A percentile compares a stretch with the other conserved stretches of the same genome.
These are phyloP conservation scores for Herpotrichia juniperi DNA, from an alignment of 2,329 filamentous ascomycete species.

Conservation along the genomic window DNA sequence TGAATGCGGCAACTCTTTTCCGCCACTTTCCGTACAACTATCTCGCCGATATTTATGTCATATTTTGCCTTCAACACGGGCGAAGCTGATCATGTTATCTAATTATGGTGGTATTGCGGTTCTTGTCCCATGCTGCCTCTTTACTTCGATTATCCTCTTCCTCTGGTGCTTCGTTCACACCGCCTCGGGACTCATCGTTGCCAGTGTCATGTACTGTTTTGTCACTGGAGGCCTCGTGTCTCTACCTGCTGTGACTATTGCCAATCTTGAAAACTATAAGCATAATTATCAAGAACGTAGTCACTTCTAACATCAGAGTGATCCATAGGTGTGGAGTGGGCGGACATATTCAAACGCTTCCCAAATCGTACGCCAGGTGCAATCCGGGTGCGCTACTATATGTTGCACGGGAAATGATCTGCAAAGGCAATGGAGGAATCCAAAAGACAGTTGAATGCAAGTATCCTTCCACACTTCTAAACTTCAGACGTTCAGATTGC, in stretches of 20 bases:
- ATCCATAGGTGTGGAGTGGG: slow-evolving; percentile 8
- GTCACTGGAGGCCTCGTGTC: slow-evolving; percentile 47
- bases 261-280: slow-evolving; percentile 46
- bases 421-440: neutral
- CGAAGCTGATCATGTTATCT: too few relatives aligned
- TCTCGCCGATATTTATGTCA: slow-evolving; percentile 58
- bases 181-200: slow-evolving; percentile 42
- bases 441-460: neutral
- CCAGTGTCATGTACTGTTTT: slow-evolving; percentile 48
- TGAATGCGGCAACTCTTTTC: slow-evolving; percentile 60
- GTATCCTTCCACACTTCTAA: too few relatives aligned
- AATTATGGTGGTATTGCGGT: slow-evolving; percentile 15
- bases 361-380: slow-evolving; percentile 3
- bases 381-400: slow-evolving; percentile 6
- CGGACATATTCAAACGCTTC: slow-evolving; percentile 7
- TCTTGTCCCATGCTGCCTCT: slow-evolving; percentile 15
- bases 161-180: slow-evolving; percentile 59
- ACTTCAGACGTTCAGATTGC: too few relatives aligned
- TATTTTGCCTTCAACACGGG: too few relatives aligned
- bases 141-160: slow-evolving; percentile 50
- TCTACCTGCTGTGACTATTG: slow-evolving; percentile 45
- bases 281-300: slow-evolving; percentile 44
- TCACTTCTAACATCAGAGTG: neutral
- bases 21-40: slow-evolving; percentile 57
- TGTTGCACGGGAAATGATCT: neutral